Evolutionary conservation across 2,329 filamentous ascomycete species (phyloP), one percentile per base, ranked within the genome.

Genomic region (Diaporthe ilicicola): DNA sequence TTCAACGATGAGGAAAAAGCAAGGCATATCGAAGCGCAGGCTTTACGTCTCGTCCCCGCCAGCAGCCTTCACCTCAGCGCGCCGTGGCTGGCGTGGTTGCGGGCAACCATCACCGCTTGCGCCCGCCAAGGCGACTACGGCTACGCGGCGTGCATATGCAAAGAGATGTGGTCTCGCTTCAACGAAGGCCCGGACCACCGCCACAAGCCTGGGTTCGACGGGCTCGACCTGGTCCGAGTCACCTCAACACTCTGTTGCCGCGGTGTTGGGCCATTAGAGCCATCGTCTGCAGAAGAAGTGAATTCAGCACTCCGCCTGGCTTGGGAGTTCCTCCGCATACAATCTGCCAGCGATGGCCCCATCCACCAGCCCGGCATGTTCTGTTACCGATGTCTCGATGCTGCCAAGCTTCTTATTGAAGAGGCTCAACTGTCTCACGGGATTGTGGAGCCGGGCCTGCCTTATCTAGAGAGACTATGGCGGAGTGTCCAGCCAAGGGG

Each of bases 111-210:
- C 13, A n/a, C 27, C 8, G 59, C 59, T 6, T 48, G 42, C n/a
- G 46, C 29, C 7, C 9, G n/a, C 24, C 59, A 19, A 17, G 59
- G 42, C 42, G 59, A 62, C 29, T 34, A 34, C 59, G 29, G n/a
- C 27, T 62, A 62, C n/a, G 42, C 59, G n/a, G 42, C n/a, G n/a
- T 1, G 17, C 19, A 62, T 62, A 32, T 62, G 59, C n/a, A 48
- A 62, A n/a, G 42, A 37, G 13, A 62, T 62, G 27, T 62, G 59
- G 59, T 62, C 59, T 4, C 59, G 59, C 19, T 34, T 62, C 29
- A 29, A 48, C 10, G 6, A 4, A 4, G 34, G 42, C 17, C 42
- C 59, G 3, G 59, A 62, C 22, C 59, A 62, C 32, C 59, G 59
- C 17, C 59, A 62, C n/a, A 62, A 48, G 42, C 59, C 59, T 24